Base-by-base conservation (phyloP, 768 basidiomycete species). In the Sarcomyxa edulis region DNA sequence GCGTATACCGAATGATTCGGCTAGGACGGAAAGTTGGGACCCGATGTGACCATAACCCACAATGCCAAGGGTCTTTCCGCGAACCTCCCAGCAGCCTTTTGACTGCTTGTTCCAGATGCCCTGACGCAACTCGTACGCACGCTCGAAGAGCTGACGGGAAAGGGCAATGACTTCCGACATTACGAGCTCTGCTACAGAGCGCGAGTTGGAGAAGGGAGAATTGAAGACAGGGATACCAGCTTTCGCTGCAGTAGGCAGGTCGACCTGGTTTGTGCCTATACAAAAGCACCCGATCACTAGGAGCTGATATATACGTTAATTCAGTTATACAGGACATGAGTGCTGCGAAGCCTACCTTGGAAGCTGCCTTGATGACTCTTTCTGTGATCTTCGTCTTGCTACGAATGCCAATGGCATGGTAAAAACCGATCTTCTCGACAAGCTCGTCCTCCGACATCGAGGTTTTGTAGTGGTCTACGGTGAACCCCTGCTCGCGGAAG, bases 21-120 rank as follows among this genome's bases (percentile, higher is more conserved):
- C 86, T 27, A 99, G 84, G 18, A 99, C 96, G 24, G 91, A 94
- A 40, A 99, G 79, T 62, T 99, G 96, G 19, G 94, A 74, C 39
- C 96, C 96, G 46, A 99, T 99, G 66, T 99, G 96, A 26, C 96
- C 96, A 62, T 98, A 99, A 27, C 96, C 96, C 22, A 99, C 78
- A 48, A 99, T 98, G 40, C 96, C 96, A 32, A 99, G 74, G 0
- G 92, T 97, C 72, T 99, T 99, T 48, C 96, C 95, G 30, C 96
- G 81, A 47, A 98, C 66, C 61, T 99, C 96, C 92, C 93, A 99
- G 65, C 96, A 99, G 46, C 82, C 81, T 57, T 96, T 97, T 49
- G 92, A 95, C 54, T 97, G 86, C 65, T 99, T 99, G 74, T 99
- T 98, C 96, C 96, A 99, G 53, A 86, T 62, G 32, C 96, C 96